Percentiles rank a stretch among this genome's conserved stretches.
Conservation (phyloP, 495 filamentous ascomycete species). For the Echria macrotheca region DNA sequence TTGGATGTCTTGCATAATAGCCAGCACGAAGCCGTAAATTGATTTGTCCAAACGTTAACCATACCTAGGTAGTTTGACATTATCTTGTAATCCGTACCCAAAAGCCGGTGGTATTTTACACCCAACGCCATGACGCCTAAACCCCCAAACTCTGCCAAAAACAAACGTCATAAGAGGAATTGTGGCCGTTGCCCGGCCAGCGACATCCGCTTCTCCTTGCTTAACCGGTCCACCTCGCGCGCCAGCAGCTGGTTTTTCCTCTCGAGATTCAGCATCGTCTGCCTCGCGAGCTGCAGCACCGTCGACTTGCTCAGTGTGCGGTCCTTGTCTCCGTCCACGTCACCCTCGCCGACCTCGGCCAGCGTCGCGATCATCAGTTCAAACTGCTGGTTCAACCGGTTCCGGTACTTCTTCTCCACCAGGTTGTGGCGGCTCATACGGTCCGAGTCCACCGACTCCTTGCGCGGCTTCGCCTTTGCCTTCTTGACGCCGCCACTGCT, state of each 20-base stretch:
- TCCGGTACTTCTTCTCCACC: slow-evolving; percentile 23
- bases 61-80: too few species aligned
- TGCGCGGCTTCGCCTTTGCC: background rate
- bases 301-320: slow-evolving; percentile 15
- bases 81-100: too few species aligned
- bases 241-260: background rate
- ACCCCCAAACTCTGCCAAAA: too few species aligned
- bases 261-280: background rate
- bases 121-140: too few species aligned
- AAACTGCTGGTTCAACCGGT: slow-evolving; percentile 18
- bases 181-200: too few species aligned
- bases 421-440: slow-evolving; percentile 13
- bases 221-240: background rate
- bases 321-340: background rate
- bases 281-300: slow-evolving; percentile 15
- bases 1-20: too few species aligned
- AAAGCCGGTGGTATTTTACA: too few species aligned
- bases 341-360: background rate
- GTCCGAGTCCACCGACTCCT: background rate
- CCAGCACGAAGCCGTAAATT: too few species aligned
- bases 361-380: slow-evolving; percentile 10
- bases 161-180: too few species aligned
- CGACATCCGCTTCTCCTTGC: too few species aligned
- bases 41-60: too few species aligned
- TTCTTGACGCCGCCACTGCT: background rate